Conservation (phyloP, 331 rosid species). For the Cydonia oblonga region DNA sequence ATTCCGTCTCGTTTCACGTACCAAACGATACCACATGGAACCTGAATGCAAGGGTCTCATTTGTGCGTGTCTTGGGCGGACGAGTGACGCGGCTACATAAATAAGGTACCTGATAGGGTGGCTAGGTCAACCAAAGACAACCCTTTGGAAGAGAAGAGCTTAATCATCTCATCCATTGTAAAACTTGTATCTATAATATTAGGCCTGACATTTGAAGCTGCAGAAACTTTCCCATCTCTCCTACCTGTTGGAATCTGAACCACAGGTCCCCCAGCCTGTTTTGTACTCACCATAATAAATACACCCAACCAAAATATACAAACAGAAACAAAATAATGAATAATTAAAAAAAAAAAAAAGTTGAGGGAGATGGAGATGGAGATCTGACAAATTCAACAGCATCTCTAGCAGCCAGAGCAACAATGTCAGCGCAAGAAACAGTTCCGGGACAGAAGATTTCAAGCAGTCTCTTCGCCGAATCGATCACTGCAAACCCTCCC, state of each 20-base stretch:
- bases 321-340: background rate
- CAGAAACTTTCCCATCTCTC: slow-evolving; percentile 67
- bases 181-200: slow-evolving; percentile 81
- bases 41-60: too few relatives aligned
- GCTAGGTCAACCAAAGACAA: slow-evolving; percentile 73
- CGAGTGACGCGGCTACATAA: too few relatives aligned
- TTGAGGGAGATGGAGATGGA: background rate
- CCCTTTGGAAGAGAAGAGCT: slow-evolving; percentile 66
- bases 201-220: slow-evolving; percentile 70
- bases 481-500: slow-evolving; percentile 76
- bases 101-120: slow-evolving; percentile 49
- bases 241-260: slow-evolving; percentile 66
- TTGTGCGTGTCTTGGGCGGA: too few relatives aligned
- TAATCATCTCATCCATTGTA: slow-evolving; percentile 62
- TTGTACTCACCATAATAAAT: background rate
- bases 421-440: slow-evolving; percentile 86
- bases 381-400: slow-evolving; percentile 66
- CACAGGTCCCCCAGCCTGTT: slow-evolving; percentile 70
- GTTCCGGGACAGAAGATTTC: slow-evolving; percentile 64
- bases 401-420: slow-evolving; percentile 86
- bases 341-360: background rate
- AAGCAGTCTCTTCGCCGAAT: slow-evolving; percentile 54
- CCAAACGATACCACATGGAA: too few relatives aligned
- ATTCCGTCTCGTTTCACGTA: too few relatives aligned
- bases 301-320: background rate